Evolutionary conservation across 208 protist genomes (phyloP).

Genomic region (Wallacemonas collosoma): DNA sequence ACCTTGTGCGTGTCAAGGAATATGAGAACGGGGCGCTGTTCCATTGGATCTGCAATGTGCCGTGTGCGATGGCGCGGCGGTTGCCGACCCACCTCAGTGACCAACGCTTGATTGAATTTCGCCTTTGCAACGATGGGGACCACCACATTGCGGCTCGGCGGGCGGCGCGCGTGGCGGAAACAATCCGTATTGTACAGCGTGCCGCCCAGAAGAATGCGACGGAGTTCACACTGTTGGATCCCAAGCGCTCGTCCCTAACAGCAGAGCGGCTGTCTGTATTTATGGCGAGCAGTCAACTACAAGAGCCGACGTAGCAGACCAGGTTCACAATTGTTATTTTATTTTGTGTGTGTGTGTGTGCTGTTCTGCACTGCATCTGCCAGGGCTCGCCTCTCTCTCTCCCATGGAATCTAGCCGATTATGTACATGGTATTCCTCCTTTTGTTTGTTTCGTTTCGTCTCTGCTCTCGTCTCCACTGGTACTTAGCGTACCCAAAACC

Average conservation of each 20-base stretch:
- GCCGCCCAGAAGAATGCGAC: constrained; percentile 7
- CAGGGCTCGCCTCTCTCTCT: too few relatives aligned
- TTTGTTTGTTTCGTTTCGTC: too few relatives aligned
- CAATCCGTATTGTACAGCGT: neutral
- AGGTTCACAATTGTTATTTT: too few relatives aligned
- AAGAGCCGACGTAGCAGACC: too few relatives aligned
- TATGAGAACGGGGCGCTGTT: constrained; percentile 12
- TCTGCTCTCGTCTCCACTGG: too few relatives aligned
- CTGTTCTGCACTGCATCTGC: too few relatives aligned
- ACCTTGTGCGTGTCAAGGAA: constrained; percentile 3
- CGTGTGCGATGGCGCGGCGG: constrained; percentile 1
- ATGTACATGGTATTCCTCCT: too few relatives aligned
- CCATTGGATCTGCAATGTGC: constrained; percentile 16
- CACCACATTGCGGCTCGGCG: neutral
- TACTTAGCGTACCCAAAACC: too few relatives aligned
- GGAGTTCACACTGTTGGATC: constrained; percentile 3
- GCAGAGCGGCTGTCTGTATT: constrained; percentile 9
- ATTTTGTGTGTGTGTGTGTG: too few relatives aligned
- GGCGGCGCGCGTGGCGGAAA: neutral
- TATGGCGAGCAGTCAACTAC: too few relatives aligned
- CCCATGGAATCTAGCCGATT: too few relatives aligned
- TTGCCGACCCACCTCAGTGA: neutral
- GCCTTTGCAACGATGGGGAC: constrained; percentile 2
- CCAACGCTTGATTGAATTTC: constrained; percentile 11
- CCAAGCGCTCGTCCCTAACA: constrained; percentile 1